phyloP scores from a whole-genome alignment of 441 rosid species.

The Adansonia madagascariensis region DNA sequence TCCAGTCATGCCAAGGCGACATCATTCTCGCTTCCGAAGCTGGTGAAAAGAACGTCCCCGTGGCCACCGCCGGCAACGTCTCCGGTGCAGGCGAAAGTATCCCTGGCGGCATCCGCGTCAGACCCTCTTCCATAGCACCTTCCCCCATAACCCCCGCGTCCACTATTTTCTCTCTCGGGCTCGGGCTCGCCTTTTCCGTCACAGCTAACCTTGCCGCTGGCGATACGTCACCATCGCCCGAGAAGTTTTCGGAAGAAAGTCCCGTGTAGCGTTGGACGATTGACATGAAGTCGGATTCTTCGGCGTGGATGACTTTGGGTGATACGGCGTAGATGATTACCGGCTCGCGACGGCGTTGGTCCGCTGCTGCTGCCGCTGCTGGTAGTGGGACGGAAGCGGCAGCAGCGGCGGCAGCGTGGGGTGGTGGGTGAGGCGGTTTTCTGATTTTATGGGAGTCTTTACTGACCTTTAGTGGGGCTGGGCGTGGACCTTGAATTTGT shows the following conservation, averaged over 20 bases:
- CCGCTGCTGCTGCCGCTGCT: constrained; percentile 12
- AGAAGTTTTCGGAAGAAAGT: constrained; percentile 55
- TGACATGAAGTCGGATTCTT: constrained; percentile 59
- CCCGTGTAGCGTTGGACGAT: constrained; percentile 75
- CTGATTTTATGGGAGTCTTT: constrained; percentile 68
- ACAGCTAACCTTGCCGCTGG: constrained; percentile 85
- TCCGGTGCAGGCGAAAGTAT: constrained; percentile 74
- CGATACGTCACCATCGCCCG: constrained; percentile 53
- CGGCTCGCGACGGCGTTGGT: constrained; percentile 46
- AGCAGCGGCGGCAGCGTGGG: constrained; percentile 5
- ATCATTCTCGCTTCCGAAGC: constrained; percentile 22
- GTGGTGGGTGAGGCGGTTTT: constrained; percentile 61
- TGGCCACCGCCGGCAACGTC: constrained; percentile 47
- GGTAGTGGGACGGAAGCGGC: neutral
- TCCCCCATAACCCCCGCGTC: constrained; percentile 36
- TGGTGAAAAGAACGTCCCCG: constrained; percentile 51
- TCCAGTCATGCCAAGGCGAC: constrained; percentile 29
- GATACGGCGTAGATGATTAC: constrained; percentile 65
- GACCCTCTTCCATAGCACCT: constrained; percentile 41
- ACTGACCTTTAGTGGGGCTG: constrained; percentile 61
- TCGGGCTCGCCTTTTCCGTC: constrained; percentile 67
- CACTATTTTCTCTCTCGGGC: constrained; percentile 28
- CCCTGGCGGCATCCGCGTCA: constrained; percentile 46
- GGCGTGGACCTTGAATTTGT: constrained; percentile 77
- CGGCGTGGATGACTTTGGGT: constrained; percentile 61